These are phyloP conservation scores for Podospora bellae-mahoneyi DNA, from an alignment of 495 filamentous ascomycete genomes.

Conservation along the genomic window DNA sequence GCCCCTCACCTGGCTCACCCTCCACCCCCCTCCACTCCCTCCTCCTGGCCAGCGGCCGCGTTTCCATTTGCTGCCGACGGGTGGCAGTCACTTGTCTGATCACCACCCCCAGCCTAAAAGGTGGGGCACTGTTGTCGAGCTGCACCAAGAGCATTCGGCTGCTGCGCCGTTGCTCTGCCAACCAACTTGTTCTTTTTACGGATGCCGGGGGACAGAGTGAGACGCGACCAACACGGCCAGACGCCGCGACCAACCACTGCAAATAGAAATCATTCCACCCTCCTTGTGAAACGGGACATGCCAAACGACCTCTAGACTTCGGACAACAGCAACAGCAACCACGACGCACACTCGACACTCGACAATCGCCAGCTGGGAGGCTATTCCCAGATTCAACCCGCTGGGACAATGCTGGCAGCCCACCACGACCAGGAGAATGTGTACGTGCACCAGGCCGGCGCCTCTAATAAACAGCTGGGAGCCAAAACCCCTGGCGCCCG, in stretches of 20 bases:
- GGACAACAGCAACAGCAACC: not conserved
- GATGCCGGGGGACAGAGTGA: conserved; percentile 2
- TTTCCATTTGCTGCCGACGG: conserved; percentile 31
- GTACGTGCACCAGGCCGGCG: conserved; percentile 70
- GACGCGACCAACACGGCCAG: conserved; percentile 5
- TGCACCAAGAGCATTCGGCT: conserved; percentile 9
- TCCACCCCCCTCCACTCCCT: too few relatives aligned
- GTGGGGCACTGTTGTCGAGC: conserved; percentile 21
- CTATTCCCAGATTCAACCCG: conserved; percentile 11
- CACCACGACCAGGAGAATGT: conserved; percentile 83
- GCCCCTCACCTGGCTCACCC: conserved; percentile 28
- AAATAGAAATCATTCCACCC: conserved; percentile 1
- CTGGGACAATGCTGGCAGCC: conserved; percentile 66
- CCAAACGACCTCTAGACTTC: not conserved
- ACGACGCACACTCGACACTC: not conserved
- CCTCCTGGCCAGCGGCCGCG: conserved; percentile 18
- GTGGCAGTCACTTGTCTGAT: conserved; percentile 33
- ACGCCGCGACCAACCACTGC: conserved; percentile 1
- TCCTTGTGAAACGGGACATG: not conserved
- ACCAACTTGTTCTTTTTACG: conserved; percentile 13
- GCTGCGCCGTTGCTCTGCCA: conserved; percentile 27
- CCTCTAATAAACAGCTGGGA: conserved; percentile 68
- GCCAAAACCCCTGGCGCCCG: conserved; percentile 77
- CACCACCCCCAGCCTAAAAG: conserved; percentile 25
- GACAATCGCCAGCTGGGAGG: conserved; percentile 19